phyloP scores from a whole-genome alignment of 371 early-diverging fungal species.

The Mucor lusitanicus region DNA sequence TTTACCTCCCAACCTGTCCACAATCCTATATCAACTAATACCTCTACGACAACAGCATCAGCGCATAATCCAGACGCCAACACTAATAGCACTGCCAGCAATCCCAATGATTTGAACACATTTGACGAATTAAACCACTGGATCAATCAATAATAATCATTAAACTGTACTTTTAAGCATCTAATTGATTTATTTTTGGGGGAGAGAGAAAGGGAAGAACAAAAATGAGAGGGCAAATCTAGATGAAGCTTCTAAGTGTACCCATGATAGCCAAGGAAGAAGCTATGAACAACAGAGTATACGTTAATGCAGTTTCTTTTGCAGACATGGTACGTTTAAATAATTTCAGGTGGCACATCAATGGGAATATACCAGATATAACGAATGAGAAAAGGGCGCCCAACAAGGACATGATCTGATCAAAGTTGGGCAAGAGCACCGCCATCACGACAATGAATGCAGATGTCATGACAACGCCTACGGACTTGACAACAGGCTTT shows the following conservation, averaged over 20 bases:
- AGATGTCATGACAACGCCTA: constrained; percentile 38
- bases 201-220: neutral
- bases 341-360: constrained; percentile 50
- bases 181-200: too few relatives aligned
- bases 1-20: neutral
- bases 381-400: constrained; percentile 67
- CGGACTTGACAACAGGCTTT: constrained; percentile 21
- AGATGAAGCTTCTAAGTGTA: constrained; percentile 27
- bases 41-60: neutral
- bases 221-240: too few relatives aligned
- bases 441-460: constrained; percentile 50
- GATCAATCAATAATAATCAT: constrained; percentile 10
- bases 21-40: neutral
- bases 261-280: constrained; percentile 29
- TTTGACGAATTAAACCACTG: constrained; percentile 14
- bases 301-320: constrained; percentile 11
- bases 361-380: constrained; percentile 67
- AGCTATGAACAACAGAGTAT: constrained; percentile 19
- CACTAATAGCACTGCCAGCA: too few relatives aligned
- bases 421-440: constrained; percentile 64
- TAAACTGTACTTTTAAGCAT: too few relatives aligned
- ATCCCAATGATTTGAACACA: neutral
- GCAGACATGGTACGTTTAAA: constrained; percentile 26
- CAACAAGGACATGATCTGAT: constrained; percentile 67
- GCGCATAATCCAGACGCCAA: neutral